phyloP scores from a whole-genome alignment of 306 rosid genomes.

The Mimosa pudica region DNA sequence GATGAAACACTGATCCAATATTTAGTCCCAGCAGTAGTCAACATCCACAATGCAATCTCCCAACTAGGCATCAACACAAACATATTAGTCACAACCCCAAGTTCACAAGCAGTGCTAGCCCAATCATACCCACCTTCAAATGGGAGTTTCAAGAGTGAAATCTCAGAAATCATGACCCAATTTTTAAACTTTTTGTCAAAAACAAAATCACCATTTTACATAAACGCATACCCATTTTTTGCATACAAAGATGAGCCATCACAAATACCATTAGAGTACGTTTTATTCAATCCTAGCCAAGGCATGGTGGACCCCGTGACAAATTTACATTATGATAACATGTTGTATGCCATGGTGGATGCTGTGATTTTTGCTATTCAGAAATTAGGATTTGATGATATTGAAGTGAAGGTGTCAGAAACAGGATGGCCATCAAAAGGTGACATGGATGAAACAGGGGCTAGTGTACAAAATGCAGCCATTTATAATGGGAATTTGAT shows the following conservation, averaged over 20 bases:
- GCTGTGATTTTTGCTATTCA: conserved; percentile 80
- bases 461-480: conserved; percentile 75
- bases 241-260: conserved; percentile 75
- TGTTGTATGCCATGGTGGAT: conserved; percentile 93
- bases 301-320: conserved; percentile 89
- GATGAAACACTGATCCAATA: conserved; percentile 48
- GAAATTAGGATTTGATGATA: conserved; percentile 59
- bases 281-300: conserved; percentile 56
- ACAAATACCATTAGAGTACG: conserved; percentile 70
- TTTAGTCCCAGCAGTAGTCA: conserved; percentile 80
- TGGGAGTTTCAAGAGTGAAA: conserved; percentile 75
- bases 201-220: conserved; percentile 90
- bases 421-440: conserved; percentile 99
- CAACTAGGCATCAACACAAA: conserved; percentile 59
- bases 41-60: conserved; percentile 67
- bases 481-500: conserved; percentile 69
- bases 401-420: conserved; percentile 84
- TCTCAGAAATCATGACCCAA: conserved; percentile 58
- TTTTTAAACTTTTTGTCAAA: conserved; percentile 61
- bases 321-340: conserved; percentile 77
- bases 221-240: conserved; percentile 91
- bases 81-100: conserved; percentile 76
- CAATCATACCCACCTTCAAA: conserved; percentile 93
- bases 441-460: conserved; percentile 67
- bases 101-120: conserved; percentile 74